A percentile compares a stretch with the other conserved stretches of the same genome.
Conservation (phyloP, 805 yeast genomes). For the Suhomyces vadensis region DNA sequence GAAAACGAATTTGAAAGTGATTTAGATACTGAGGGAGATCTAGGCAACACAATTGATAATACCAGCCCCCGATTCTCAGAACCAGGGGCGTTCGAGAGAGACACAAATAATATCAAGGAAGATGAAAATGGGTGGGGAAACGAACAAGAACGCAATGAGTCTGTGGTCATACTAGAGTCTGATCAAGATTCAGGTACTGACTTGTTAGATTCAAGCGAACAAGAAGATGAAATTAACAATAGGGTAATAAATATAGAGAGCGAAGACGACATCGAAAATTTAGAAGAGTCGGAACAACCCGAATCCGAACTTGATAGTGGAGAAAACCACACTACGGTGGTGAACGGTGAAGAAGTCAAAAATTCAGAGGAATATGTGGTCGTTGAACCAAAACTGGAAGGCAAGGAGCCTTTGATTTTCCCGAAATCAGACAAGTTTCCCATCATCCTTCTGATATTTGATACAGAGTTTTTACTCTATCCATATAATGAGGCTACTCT, state of each 20-base stretch:
- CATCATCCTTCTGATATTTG: constrained; percentile 23
- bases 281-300: constrained; percentile 20
- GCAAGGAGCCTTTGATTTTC: not conserved
- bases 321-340: too few relatives aligned
- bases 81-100: too few relatives aligned
- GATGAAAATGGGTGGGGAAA: too few relatives aligned
- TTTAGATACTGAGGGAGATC: not conserved
- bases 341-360: constrained; percentile 7
- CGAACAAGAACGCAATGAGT: too few relatives aligned
- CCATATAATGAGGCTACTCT: constrained; percentile 16
- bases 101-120: too few relatives aligned
- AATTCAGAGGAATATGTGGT: not conserved
- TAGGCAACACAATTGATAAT: not conserved
- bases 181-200: too few relatives aligned
- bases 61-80: too few relatives aligned
- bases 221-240: constrained; percentile 11
- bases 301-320: too few relatives aligned
- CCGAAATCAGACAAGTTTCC: too few relatives aligned
- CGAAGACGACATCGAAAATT: constrained; percentile 29
- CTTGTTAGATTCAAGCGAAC: too few relatives aligned
- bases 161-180: too few relatives aligned
- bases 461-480: constrained; percentile 28
- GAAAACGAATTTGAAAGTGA: constrained; percentile 3
- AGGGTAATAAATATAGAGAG: constrained; percentile 15
- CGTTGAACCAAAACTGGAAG: too few relatives aligned